Base-by-base conservation (phyloP, 1,139 yeast genomes). In the Taphrina populina region DNA sequence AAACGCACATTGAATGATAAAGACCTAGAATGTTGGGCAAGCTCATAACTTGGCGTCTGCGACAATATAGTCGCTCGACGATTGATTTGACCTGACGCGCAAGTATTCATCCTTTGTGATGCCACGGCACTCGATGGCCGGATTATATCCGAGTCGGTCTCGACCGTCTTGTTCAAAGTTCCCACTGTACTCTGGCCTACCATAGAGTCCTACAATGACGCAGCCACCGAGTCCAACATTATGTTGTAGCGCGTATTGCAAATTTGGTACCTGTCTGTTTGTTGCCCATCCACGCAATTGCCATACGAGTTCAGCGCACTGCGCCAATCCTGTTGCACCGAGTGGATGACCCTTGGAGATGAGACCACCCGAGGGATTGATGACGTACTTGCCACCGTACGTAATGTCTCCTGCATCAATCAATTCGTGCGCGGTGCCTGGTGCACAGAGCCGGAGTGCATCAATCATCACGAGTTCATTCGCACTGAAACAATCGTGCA, bases 301-400 rank as follows among this genome's bases (percentile, higher is more conserved):
- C 68, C 69, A 66, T 17, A 62, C 64, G 7, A 66, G 61, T 52
- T 66, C 69, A 3, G 66, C 63, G 53, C 66, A 64, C 57, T 66
- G 69, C 6, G 68, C 68, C 10, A 66, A 58, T 6, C 69, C 69
- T n/a, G 69, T 66, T 5, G 69, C 69, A 6, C 68, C 69, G n/a
- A 66, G 62, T 7, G 69, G 68, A 39, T 66, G 69, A 36, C 69
- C 69, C 60, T 66, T 66, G 47, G 64, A 60, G 43, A 65, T 65
- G 26, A 66, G 62, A 8, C 69, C 69, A 10, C 69, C 69, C 6
- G 67, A 64, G 15, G 69, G 69, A 52, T 66, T 66, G 46, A 66
- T 65, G 8, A 66, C 64, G 45, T 62, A 63, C 52, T 63, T 61
- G 20, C 67, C 67, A 13, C 68, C 68, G 52, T 61, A 66, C 3